Evolutionary conservation across 805 yeast genomes (phyloP).

Genomic region (Kockiozyma suomiensis): DNA sequence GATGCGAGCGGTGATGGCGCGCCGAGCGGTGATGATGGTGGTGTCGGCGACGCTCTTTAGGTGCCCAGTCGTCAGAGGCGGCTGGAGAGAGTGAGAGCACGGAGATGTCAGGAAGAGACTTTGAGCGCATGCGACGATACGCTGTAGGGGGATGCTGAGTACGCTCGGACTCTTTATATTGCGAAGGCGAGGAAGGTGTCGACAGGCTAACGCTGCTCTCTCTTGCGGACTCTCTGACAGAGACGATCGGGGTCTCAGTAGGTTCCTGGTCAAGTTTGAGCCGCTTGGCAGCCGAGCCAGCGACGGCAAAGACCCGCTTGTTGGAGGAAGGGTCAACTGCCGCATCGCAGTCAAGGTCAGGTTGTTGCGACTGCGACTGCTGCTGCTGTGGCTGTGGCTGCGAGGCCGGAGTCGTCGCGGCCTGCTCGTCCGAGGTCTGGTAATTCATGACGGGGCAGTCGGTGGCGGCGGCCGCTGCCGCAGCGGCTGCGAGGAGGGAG

Average conservation of each 20-base stretch:
- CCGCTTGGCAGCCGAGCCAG: constrained; percentile 3
- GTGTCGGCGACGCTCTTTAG: constrained; percentile 1
- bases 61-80: constrained; percentile 8
- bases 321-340: background rate
- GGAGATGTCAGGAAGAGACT: constrained; percentile 31
- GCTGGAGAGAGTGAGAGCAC: constrained; percentile 7
- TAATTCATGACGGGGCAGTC: constrained; percentile 15
- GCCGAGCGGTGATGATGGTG: constrained; percentile 15
- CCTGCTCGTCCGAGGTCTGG: constrained; percentile 15
- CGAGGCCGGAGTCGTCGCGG: constrained; percentile 4
- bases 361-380: constrained; percentile 6
- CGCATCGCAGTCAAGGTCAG: background rate
- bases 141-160: constrained; percentile 15
- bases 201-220: background rate
- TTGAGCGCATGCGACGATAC: constrained; percentile 31
- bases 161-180: background rate
- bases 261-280: constrained; percentile 15
- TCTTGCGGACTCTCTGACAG: background rate
- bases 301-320: constrained; percentile 10
- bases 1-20: constrained; percentile 18
- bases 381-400: constrained; percentile 13
- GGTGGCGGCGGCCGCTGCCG: constrained; percentile 22
- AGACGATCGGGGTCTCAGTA: background rate
- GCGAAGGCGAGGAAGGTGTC: background rate
- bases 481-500: constrained; percentile 3